phyloP scores from a whole-genome alignment of 495 filamentous ascomycete genomes.

The Penicillium ucsense region DNA sequence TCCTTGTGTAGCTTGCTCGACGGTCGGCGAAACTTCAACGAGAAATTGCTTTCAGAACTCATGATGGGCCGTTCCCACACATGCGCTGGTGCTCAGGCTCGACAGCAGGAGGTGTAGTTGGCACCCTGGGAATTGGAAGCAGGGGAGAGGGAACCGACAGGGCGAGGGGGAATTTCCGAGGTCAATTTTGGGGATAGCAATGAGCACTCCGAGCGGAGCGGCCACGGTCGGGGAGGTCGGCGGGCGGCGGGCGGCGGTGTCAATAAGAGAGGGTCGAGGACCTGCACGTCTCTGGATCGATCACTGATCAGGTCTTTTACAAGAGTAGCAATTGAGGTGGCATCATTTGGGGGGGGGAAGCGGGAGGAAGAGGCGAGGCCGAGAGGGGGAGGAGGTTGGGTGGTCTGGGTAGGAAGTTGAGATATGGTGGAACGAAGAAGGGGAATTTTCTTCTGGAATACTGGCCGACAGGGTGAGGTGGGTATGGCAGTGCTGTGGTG shows the following conservation, averaged over 20 bases:
- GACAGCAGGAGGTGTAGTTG: slow-evolving; percentile 4
- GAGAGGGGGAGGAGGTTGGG: no score
- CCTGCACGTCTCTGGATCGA: no score
- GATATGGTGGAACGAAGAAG: no score
- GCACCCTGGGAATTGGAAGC: slow-evolving; percentile 17
- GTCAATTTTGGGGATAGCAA: slow-evolving; percentile 4
- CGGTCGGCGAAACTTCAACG: slow-evolving; percentile 38
- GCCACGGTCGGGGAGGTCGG: background rate
- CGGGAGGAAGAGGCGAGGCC: no score
- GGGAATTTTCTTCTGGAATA: no score
- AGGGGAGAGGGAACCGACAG: slow-evolving; percentile 9
- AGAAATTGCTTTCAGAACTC: slow-evolving; percentile 33
- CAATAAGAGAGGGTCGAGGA: no score
- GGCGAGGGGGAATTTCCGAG: slow-evolving; percentile 13
- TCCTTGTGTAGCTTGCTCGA: slow-evolving; percentile 44
- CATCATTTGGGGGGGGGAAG: no score
- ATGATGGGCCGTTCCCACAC: slow-evolving; percentile 22
- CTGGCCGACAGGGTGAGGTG: no score
- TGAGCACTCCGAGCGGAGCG: background rate
- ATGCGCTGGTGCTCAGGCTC: slow-evolving; percentile 14
- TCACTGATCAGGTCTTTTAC: no score
- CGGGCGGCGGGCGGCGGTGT: background rate
- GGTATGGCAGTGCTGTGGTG: no score
- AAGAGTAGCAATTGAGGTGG: no score
- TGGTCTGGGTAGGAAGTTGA: no score